A percentile compares a stretch with the other conserved stretches of the same genome.
Evolutionary conservation across 2,329 filamentous ascomycete genomes (phyloP).

Genomic region (Aspergillus sp.): DNA sequence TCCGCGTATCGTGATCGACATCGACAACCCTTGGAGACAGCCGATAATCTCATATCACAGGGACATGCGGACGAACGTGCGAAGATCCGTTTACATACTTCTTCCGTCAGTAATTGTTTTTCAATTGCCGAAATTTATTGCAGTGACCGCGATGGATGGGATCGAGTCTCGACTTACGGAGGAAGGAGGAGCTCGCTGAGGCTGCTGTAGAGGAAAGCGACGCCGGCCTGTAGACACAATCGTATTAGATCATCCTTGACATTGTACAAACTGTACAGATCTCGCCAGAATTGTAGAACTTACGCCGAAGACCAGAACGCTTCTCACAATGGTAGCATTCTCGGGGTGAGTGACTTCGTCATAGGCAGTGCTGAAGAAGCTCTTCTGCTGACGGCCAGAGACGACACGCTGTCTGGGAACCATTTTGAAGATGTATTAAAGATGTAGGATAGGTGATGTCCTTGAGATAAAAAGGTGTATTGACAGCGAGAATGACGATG

Average conservation of each 20-base stretch:
- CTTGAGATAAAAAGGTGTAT: conserved; percentile 1
- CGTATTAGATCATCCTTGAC: conserved; percentile 13
- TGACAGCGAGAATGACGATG: conserved; percentile 7
- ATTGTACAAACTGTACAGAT: background rate
- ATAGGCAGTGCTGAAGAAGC: conserved; percentile 62
- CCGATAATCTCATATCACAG: conserved; percentile 11
- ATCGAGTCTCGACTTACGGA: conserved; percentile 49
- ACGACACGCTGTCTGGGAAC: conserved; percentile 62
- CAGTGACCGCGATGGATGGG: background rate
- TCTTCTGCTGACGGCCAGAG: conserved; percentile 46
- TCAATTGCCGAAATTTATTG: conserved; percentile 15
- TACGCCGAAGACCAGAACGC: conserved; percentile 69
- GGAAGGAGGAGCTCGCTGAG: conserved; percentile 69
- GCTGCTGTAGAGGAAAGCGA: conserved; percentile 67
- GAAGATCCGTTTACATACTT: conserved; percentile 24
- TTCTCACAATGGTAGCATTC: conserved; percentile 69
- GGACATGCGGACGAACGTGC: background rate
- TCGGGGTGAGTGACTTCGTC: conserved; percentile 65
- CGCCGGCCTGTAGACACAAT: conserved; percentile 55
- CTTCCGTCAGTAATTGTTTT: conserved; percentile 17
- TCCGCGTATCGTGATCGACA: conserved; percentile 5
- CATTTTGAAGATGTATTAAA: conserved; percentile 48
- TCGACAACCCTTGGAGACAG: conserved; percentile 2
- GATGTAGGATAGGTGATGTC: conserved; percentile 2
- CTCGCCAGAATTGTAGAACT: conserved; percentile 33